A percentile compares a stretch with the other conserved stretches of the same genome.
Conservation (phyloP, 2,329 filamentous ascomycete genomes). For the Colletotrichum limetticola region DNA sequence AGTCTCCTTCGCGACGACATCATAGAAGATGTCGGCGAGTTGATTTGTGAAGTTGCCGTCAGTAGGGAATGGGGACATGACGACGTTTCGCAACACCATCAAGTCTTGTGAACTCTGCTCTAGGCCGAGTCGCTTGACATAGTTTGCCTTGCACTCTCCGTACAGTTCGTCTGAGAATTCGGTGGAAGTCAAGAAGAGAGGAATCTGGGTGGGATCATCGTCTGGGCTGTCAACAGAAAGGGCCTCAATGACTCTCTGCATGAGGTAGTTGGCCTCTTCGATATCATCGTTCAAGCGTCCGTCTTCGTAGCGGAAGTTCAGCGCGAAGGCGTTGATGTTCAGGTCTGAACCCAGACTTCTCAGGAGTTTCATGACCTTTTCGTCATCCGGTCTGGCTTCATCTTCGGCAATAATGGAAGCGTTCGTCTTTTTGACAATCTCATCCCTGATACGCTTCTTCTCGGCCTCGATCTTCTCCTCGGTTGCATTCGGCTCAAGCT, state of each 20-base stretch:
- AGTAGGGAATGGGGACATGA: constrained; percentile 58
- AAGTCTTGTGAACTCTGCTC: constrained; percentile 46
- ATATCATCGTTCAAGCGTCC: constrained; percentile 54
- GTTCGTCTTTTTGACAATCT: neutral
- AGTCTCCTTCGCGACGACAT: constrained; percentile 43
- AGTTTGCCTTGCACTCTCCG: neutral
- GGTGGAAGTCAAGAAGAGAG: neutral
- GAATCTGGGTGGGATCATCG: neutral
- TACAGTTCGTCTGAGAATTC: neutral
- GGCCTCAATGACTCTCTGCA: constrained; percentile 53
- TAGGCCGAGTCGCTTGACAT: constrained; percentile 37
- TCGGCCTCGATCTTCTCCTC: neutral
- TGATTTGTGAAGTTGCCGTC: constrained; percentile 51
- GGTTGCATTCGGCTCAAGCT: neutral
- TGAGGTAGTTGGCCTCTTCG: constrained; percentile 60
- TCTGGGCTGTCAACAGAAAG: constrained; percentile 52
- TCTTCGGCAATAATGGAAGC: neutral
- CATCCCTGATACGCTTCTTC: neutral
- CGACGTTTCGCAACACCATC: constrained; percentile 58
- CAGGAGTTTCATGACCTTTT: neutral
- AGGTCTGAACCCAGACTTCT: neutral
- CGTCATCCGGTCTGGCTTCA: neutral
- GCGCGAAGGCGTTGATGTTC: constrained; percentile 52
- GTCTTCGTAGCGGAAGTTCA: constrained; percentile 54
- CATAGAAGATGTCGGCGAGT: constrained; percentile 46